phyloP scores from a whole-genome alignment of 2,329 filamentous ascomycete species.

The Aspergillus sp. region DNA sequence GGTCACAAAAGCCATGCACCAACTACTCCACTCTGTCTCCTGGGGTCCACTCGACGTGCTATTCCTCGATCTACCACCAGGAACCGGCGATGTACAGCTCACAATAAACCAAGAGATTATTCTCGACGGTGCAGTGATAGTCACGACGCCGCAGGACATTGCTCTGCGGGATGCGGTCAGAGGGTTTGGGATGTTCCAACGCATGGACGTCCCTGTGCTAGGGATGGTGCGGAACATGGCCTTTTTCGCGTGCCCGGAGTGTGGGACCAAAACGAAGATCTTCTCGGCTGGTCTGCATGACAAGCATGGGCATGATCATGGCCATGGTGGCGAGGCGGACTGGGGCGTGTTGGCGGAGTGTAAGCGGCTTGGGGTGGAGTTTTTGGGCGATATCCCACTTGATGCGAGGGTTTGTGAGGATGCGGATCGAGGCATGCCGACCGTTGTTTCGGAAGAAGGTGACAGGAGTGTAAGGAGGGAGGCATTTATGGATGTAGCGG shows the following conservation, averaged over 20 bases:
- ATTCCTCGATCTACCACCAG: conserved; percentile 87
- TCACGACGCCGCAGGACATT: conserved; percentile 91
- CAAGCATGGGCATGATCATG: conserved; percentile 13
- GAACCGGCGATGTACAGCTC: conserved; percentile 92
- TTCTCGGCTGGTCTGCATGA: conserved; percentile 57
- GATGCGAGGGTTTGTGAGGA: conserved; percentile 85
- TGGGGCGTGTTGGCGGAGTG: conserved; percentile 69
- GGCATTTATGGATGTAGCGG: conserved; percentile 71
- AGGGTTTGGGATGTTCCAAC: conserved; percentile 89
- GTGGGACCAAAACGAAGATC: conserved; percentile 70
- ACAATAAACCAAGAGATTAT: conserved; percentile 94
- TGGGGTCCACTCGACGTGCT: conserved; percentile 89
- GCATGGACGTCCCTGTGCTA: conserved; percentile 72
- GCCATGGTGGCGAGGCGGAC: conserved; percentile 30
- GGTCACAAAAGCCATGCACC: conserved; percentile 96
- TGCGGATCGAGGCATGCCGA: conserved; percentile 82
- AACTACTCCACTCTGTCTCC: conserved; percentile 90
- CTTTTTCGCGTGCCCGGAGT: conserved; percentile 77
- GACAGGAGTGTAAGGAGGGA: conserved; percentile 65
- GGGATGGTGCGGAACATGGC: conserved; percentile 94
- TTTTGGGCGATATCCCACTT: conserved; percentile 85
- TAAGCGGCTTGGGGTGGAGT: conserved; percentile 68
- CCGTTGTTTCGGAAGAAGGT: conserved; percentile 78
- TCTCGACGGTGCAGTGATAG: conserved; percentile 79
- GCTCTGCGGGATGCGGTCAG: conserved; percentile 89